Base-by-base conservation (phyloP, 306 rosid genomes). In the Lathyrus tuberosus region DNA sequence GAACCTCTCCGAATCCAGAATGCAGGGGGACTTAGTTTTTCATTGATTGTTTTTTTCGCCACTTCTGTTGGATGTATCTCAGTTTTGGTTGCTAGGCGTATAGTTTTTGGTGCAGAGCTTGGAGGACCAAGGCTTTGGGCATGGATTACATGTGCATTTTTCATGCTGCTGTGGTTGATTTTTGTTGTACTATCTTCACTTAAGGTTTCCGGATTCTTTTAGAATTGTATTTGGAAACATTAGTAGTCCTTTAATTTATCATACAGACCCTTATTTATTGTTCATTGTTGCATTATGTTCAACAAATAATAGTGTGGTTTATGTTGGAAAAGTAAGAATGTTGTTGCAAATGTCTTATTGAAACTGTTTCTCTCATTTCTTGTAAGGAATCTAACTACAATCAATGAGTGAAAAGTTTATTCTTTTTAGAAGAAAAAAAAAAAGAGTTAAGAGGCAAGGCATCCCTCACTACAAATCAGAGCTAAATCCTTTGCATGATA, bases 81-180 rank as follows among this genome's bases (percentile, higher is more conserved):
- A 18, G 97, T 88, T 72, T 87, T 94, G 83, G 86, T 88, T 66
- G 65, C 78, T 44, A 83, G 98, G 84, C 95, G 98, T 70, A 67
- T 84, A 46, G 73, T 84, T 22, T 76, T 94, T 65, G 98, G 98
- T 3, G 98, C 95, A 49, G 97, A 90, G 78, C 88, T 94, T 37
- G 98, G 98, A 73, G 98, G 98, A 62, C 98, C 98, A 44, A 90
- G 74, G 86, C 79, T 80, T 62, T 94, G 97, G 97, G 98, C 98
- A 3, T 88, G 98, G 97, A 17, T 84, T 71, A 90, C 98, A 15
- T 76, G 37, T 43, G 76, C 46, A 8, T 91, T 74, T 78, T 87
- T 94, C 82, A 88, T 90, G 86, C 66, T 88, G 33, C 83, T 94
- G 48, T 90, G 97, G 98, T 3, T 90, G 52, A 83, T 87, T 76